A percentile compares a stretch with the other conserved stretches of the same genome.
phyloP scores from a whole-genome alignment of 2,329 filamentous ascomycete species.

The Cladophialophora chaetospira region DNA sequence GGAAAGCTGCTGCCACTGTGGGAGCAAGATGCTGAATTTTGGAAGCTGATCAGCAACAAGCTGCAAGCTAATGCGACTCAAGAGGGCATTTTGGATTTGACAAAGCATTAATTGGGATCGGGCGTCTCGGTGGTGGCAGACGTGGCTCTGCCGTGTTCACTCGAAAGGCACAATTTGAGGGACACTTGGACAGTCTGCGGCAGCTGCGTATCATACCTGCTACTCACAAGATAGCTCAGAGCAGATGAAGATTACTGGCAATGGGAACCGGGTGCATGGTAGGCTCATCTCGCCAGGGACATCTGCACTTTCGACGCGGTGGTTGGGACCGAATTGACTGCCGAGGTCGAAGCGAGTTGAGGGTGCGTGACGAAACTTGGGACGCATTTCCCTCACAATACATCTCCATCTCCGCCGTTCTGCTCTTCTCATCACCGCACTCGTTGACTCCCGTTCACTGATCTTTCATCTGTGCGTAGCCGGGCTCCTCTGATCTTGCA shows the following conservation, averaged over 20 bases:
- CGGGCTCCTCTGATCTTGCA: too few species aligned
- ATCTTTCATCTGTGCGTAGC: background rate
- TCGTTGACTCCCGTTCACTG: background rate
- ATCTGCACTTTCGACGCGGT: background rate
- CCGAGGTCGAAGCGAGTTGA: conserved; percentile 23
- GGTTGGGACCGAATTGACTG: background rate
- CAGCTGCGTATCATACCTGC: background rate
- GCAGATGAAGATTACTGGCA: too few species aligned
- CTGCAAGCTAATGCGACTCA: conserved; percentile 62
- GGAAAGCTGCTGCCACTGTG: conserved; percentile 56
- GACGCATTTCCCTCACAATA: background rate
- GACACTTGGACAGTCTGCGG: background rate
- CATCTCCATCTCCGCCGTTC: background rate
- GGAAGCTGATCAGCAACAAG: conserved; percentile 61
- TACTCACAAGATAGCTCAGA: background rate
- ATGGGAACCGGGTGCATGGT: too few species aligned
- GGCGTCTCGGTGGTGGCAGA: background rate
- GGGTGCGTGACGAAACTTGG: conserved; percentile 13
- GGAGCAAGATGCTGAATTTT: conserved; percentile 51
- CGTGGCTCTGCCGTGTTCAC: too few species aligned
- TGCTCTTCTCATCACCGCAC: background rate
- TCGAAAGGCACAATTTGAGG: background rate
- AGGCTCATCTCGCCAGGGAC: too few species aligned
- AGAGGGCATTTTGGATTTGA: conserved; percentile 49
- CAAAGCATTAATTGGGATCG: background rate